Evolutionary conservation across 2,329 filamentous ascomycete species (phyloP), one percentile per base, ranked within the genome.

Genomic region (Ophiocordyceps sinensis): DNA sequence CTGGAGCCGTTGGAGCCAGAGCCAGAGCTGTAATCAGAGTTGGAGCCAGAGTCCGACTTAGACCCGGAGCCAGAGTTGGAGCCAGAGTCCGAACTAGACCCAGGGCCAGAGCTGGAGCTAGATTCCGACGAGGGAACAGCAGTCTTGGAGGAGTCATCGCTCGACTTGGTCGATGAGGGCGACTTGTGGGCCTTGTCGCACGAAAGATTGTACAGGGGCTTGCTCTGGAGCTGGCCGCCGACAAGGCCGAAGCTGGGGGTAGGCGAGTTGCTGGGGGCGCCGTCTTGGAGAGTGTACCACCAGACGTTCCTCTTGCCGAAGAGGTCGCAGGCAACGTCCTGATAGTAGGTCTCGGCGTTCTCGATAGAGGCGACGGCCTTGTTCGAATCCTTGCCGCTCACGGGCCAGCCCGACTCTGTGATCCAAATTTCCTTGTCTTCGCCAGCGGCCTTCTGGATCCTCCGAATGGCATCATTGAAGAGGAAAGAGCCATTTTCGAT

Each of bases 331-430:
- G 78, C 83, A 40, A 89, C 82, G 37, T 81, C 66, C 51, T 84
- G 70, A 82, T 85, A 94, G 72, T 77, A 94, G n/a, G 62, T 72
- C 66, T 84, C 70, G 36, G 87, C 85, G 55, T 89, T 88, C 41
- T 70, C 64, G 28, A 64, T 47, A 30, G 68, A 78, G 6, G 87
- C 68, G 10, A 81, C 70, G 34, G 76, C 84, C 38, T 73, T 56
- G 50, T 77, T 78, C 46, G 71, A 63, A 1, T 65, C 70, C 48
- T 73, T 64, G 42, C 86, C 87, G 52, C 70, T 77, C 41, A 87
- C 77, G 38, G 87, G 86, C 77, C 84, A 91, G 48, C 87, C 87
- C 14, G 85, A 91, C 71, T 94, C 86, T 26, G 86, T 91, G 47
- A 93, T 73, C 84, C 84, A 91, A 51, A 93, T 73, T 15, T 74